Percentiles rank a stretch among this genome's conserved stretches.
phyloP scores from a whole-genome alignment of 306 rosid genomes.

The Prunus salicina region DNA sequence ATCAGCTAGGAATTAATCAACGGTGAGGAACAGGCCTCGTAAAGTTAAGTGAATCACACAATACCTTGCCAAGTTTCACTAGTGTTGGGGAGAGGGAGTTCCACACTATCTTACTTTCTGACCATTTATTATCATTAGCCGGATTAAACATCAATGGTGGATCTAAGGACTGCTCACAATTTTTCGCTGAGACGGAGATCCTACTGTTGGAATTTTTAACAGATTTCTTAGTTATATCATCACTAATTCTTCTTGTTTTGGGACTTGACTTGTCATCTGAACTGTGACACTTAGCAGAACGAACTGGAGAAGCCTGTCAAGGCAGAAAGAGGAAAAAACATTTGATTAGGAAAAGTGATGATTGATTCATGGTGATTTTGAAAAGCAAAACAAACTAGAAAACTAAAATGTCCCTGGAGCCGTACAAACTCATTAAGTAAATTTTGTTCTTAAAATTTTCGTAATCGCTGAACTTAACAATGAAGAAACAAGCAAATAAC shows the following conservation, averaged over 20 bases:
- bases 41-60: not conserved
- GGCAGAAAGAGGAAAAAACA: not conserved
- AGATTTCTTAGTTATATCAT: slow-evolving; percentile 1
- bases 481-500: not conserved
- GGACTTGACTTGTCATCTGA: slow-evolving; percentile 22
- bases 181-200: not conserved
- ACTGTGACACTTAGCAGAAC: not conserved
- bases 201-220: slow-evolving; percentile 19
- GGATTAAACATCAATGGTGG: slow-evolving; percentile 1
- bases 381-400: not conserved
- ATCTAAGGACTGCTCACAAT: slow-evolving; percentile 4
- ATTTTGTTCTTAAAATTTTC: too few relatives aligned
- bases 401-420: not conserved
- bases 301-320: slow-evolving; percentile 23
- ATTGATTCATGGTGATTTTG: not conserved
- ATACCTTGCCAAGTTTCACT: slow-evolving; percentile 34
- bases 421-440: too few relatives aligned
- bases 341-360: not conserved
- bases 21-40: not conserved
- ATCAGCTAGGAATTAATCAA: not conserved
- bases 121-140: slow-evolving; percentile 12
- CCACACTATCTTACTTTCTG: slow-evolving; percentile 21
- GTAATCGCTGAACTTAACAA: not conserved
- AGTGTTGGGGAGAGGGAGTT: slow-evolving; percentile 21
- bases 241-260: slow-evolving; percentile 17